Evolutionary conservation across 1,284 basidiomycete species (phyloP), one percentile per base, ranked within the genome.

Genomic region (Filobasidium uniguttulatum): DNA sequence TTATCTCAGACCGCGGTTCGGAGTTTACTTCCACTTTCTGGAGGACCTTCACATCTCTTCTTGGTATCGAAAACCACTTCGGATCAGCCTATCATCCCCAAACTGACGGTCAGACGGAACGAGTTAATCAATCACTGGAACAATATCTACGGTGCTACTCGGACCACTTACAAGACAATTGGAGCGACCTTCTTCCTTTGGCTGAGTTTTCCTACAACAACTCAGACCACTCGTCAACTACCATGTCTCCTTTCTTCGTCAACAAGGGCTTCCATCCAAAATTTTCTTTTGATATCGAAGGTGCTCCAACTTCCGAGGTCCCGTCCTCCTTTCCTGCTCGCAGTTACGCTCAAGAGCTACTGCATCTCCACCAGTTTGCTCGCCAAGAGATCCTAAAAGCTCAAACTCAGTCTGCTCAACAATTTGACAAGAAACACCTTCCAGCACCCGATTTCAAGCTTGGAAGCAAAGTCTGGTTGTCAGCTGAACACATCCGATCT

Each of bases 151-250:
- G 58, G 4, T 35, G 56, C 17, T 64, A 54, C 48, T 20, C 35
- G 3, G 62, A 69, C 19, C 58, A 65, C 30, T 59, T 72, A 22
- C 73, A 77, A 50, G 58, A 60, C 22, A 68, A 75, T 6, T 78
- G 75, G 76, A 54, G 59, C 0, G 8, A 69, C 3, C 67, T 68
- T 15, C 63, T 77, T 0, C 65, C 71, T 0, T 50, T 73, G 5
- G 72, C 71, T 0, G 69, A 74, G 56, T 77, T 77, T 51, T 60
- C 63, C 0, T 74, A 71, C 59, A 76, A 77, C 56, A 75, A 74
- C 59, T 17, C 72, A 63, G 44, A 45, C 56, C 31, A 62, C 25
- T 40, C 54, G 1, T 62, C 68, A 3, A 74, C 67, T 9, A 51
- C 59, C 5, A 59, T 64, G 38, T 62, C 73, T 1, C 74, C 73